Percentiles rank a stretch among this genome's conserved stretches.
These are phyloP conservation scores for Neocatenulostroma microsporum DNA, from an alignment of 2,329 filamentous ascomycete species.

Conservation along the genomic window DNA sequence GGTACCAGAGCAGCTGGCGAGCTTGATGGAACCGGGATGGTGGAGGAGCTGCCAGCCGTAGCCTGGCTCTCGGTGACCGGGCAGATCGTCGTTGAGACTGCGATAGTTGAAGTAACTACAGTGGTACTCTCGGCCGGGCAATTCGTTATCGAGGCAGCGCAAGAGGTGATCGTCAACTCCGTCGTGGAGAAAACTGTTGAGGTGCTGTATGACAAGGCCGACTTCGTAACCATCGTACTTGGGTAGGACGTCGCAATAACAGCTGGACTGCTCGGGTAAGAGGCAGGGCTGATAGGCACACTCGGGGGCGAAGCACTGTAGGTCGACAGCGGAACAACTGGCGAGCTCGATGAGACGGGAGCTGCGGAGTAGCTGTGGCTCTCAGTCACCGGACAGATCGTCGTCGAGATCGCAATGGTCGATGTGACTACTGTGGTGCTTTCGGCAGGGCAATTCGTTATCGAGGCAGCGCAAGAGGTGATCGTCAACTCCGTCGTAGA, in stretches of 20 bases:
- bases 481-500: conserved; percentile 15
- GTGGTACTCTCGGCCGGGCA: conserved; percentile 17
- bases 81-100: conserved; percentile 35
- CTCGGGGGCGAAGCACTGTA: neutral
- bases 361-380: too few species aligned
- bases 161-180: conserved; percentile 16
- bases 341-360: too few species aligned
- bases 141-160: conserved; percentile 13
- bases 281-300: neutral
- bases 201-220: too few species aligned
- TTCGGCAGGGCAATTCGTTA: conserved; percentile 18
- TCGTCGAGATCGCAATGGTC: conserved; percentile 32
- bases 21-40: too few species aligned
- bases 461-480: conserved; percentile 15
- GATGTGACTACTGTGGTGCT: conserved; percentile 27
- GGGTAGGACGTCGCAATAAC: too few species aligned
- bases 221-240: too few species aligned
- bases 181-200: conserved; percentile 14
- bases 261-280: neutral
- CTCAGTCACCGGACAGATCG: conserved; percentile 31
- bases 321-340: too few species aligned
- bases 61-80: conserved; percentile 22
- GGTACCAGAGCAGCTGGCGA: too few species aligned
- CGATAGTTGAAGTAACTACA: conserved; percentile 31
- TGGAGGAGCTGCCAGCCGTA: too few species aligned